Base-by-base conservation (phyloP, 2,329 filamentous ascomycete genomes). In the Penicillium sp. region DNA sequence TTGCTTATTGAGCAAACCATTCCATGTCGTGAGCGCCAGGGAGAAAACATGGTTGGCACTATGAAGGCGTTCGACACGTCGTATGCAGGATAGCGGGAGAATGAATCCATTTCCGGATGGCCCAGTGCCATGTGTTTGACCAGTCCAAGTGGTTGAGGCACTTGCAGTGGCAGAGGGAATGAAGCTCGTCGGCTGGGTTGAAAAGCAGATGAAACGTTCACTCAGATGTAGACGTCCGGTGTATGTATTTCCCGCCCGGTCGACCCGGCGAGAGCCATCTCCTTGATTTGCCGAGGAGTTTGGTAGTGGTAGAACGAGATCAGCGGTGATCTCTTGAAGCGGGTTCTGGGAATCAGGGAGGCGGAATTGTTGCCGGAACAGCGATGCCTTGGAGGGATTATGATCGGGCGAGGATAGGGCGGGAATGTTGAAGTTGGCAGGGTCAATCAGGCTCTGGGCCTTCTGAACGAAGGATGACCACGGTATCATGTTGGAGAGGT, bases 301-400 rank as follows among this genome's bases (percentile, higher is more conserved):
- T 62, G 85, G 85, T 60, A 85, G 87, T 54, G 88, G 87, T 58
- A 99, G 90, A 55, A 92, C 95, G 59, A 99, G 85, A 80, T 99
- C 94, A 70, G 94, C 92, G 60, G 90, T 92, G 77, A 99, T 97
- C 80, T 99, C 94, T 78, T 95, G 92, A 57, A 97, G 84, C 55
- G 94, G 94, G 61, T 90, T 92, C 77, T 99, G 93, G 39, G 91
- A 89, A 70, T 91, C 87, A 45, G 94, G 94, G 34, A 99, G 88
- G 65, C 94, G 91, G 80, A 99, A 99, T 77, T 99, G 94, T 75
- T 89, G 88, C 78, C 94, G 92, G 79, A 97, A 99, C 58, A 97
- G 85, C 50, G 89, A 88, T 55, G 92, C 87, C 79, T 97, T 97
- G 71, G 92, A 93, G 49, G 92, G 92, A 72, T 91, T 89, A 62